These are phyloP conservation scores for Phytophthora lateralis DNA, from an alignment of 352 stramenopile genomes.

Conservation along the genomic window DNA sequence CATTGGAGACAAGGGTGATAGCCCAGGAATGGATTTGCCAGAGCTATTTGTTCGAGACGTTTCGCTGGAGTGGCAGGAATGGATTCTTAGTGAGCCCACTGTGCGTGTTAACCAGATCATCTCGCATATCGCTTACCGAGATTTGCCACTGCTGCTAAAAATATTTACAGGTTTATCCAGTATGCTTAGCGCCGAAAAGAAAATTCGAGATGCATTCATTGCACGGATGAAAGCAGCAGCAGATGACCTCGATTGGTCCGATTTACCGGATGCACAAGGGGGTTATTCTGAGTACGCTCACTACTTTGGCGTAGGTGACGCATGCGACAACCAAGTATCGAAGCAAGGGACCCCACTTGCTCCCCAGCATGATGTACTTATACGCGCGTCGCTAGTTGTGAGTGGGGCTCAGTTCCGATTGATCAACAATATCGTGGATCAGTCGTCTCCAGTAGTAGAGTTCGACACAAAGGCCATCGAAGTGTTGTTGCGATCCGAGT, in stretches of 20 bases:
- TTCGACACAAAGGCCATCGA: slow-evolving; percentile 55
- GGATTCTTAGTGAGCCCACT: slow-evolving; percentile 46
- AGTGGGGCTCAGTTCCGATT: slow-evolving; percentile 63
- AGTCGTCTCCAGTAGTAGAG: slow-evolving; percentile 78
- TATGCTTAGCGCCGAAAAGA: slow-evolving; percentile 48
- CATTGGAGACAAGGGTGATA: slow-evolving; percentile 13
- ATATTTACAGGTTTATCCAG: slow-evolving; percentile 44
- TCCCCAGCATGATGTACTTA: slow-evolving; percentile 33
- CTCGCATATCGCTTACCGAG: slow-evolving; percentile 72
- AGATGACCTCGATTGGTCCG: slow-evolving; percentile 55
- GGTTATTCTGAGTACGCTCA: slow-evolving; percentile 46
- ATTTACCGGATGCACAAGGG: slow-evolving; percentile 34
- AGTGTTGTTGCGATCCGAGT: slow-evolving; percentile 38
- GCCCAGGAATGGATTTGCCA: slow-evolving; percentile 10
- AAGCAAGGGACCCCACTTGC: slow-evolving; percentile 9
- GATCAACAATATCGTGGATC: slow-evolving; percentile 86
- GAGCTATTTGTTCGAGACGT: slow-evolving; percentile 39
- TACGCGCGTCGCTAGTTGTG: slow-evolving; percentile 37
- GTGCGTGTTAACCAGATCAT: slow-evolving; percentile 56
- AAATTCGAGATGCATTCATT: slow-evolving; percentile 45
- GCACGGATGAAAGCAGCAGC: slow-evolving; percentile 39
- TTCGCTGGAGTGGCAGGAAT: slow-evolving; percentile 51
- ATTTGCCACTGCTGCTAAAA: slow-evolving; percentile 71
- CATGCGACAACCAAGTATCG: slow-evolving; percentile 6
- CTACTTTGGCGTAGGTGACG: slow-evolving; percentile 32